These are phyloP conservation scores for Ilyonectria mors-panacis DNA, from an alignment of 2,329 filamentous ascomycete species.

Conservation along the genomic window DNA sequence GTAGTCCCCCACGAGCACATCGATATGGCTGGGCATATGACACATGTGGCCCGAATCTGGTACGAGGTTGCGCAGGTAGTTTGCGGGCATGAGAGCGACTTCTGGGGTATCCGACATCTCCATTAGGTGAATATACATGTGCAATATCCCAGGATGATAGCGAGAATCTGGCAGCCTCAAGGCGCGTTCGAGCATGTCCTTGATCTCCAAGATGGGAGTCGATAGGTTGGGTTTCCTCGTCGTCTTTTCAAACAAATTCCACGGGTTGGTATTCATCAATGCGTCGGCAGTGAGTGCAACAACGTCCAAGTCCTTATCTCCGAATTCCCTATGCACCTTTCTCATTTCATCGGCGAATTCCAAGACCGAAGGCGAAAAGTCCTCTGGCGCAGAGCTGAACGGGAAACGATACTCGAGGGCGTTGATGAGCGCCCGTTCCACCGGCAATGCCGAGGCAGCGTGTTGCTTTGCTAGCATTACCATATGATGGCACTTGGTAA, in stretches of 20 bases:
- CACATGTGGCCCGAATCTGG: conserved; percentile 80
- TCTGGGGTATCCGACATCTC: conserved; percentile 81
- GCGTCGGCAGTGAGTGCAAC: conserved; percentile 58
- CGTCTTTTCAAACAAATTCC: conserved; percentile 60
- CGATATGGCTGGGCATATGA: conserved; percentile 85
- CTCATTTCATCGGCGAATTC: conserved; percentile 59
- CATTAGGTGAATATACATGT: conserved; percentile 84
- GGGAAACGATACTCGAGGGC: conserved; percentile 76
- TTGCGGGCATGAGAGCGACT: conserved; percentile 71
- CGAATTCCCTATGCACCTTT: conserved; percentile 52
- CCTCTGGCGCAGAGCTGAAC: conserved; percentile 48
- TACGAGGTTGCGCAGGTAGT: conserved; percentile 74
- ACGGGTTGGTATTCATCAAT: conserved; percentile 64
- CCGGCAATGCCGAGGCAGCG: conserved; percentile 5
- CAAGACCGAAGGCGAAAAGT: conserved; percentile 60
- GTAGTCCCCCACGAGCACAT: conserved; percentile 79
- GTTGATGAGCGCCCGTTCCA: conserved; percentile 73
- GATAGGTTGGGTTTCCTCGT: conserved; percentile 48
- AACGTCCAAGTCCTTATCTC: conserved; percentile 57
- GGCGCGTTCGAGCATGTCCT: conserved; percentile 57
- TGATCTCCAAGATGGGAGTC: conserved; percentile 49
- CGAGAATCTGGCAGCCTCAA: conserved; percentile 57
- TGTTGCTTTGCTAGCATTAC: neutral
- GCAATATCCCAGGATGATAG: conserved; percentile 81
- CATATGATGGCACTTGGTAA: conserved; percentile 16